Conservation (phyloP, 768 basidiomycete genomes). For the Cubamyces sp. region DNA sequence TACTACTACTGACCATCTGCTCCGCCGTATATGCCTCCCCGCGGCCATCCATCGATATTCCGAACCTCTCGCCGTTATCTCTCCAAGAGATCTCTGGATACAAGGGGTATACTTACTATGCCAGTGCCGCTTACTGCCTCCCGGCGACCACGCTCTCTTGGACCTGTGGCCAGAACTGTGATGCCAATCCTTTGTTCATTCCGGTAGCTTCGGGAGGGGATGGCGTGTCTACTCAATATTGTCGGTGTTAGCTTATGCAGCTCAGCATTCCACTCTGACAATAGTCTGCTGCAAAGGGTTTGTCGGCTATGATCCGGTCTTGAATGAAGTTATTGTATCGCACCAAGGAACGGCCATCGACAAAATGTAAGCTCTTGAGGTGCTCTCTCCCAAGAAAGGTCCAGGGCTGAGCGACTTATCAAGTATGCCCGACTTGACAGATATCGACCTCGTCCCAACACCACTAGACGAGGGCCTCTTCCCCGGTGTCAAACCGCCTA, state of each 20-base stretch:
- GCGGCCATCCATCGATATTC: no score
- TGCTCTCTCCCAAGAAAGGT: no score
- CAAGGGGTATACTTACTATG: conserved; percentile 37
- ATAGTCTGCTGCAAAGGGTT: neutral
- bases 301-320: conserved; percentile 29
- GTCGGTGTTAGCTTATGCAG: conserved; percentile 10
- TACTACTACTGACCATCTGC: no score
- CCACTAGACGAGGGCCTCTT: conserved; percentile 46
- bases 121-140: conserved; percentile 38
- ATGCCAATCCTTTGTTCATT: conserved; percentile 49
- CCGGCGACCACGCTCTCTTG: conserved; percentile 33
- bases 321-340: conserved; percentile 40
- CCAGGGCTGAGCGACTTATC: neutral
- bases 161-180: conserved; percentile 44
- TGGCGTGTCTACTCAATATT: conserved; percentile 46
- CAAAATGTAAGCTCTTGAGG: conserved; percentile 31
- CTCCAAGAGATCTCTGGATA: conserved; percentile 31
- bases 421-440: conserved; percentile 46
- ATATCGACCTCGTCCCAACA: conserved; percentile 42
- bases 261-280: no score
- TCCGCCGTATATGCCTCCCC: no score
- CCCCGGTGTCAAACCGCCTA: conserved; percentile 47
- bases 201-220: conserved; percentile 55
- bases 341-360: conserved; percentile 42
- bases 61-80: conserved; percentile 15